Evolutionary conservation across 2,329 filamentous ascomycete genomes (phyloP).

Genomic region (Colletotrichum viniferum): DNA sequence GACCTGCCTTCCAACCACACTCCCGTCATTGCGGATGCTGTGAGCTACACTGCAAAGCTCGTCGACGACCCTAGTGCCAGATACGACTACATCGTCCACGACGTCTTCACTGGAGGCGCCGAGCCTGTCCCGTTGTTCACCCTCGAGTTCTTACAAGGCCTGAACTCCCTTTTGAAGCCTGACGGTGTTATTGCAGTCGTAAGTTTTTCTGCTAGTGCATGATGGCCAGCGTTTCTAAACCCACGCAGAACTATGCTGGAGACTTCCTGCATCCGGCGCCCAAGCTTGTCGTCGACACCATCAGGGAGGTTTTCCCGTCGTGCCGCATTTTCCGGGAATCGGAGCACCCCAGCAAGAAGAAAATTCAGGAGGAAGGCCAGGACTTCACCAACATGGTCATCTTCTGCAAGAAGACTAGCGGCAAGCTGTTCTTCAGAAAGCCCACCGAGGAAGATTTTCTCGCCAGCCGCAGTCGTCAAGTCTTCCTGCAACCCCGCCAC

Average conservation of each 20-base stretch:
- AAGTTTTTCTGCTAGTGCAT: slow-evolving; percentile 37
- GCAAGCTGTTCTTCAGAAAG: slow-evolving; percentile 67
- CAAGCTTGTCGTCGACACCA: slow-evolving; percentile 80
- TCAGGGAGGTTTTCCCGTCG: slow-evolving; percentile 80
- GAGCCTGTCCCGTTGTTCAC: slow-evolving; percentile 92
- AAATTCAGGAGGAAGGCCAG: slow-evolving; percentile 50
- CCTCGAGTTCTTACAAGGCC: slow-evolving; percentile 75
- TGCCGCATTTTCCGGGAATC: slow-evolving; percentile 91
- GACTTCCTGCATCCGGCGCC: slow-evolving; percentile 81
- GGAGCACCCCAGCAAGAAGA: slow-evolving; percentile 52
- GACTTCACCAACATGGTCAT: slow-evolving; percentile 98
- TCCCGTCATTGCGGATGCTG: slow-evolving; percentile 81
- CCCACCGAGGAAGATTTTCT: slow-evolving; percentile 71
- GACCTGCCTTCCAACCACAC: slow-evolving; percentile 77
- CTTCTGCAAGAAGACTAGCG: slow-evolving; percentile 76
- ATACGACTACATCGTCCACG: slow-evolving; percentile 95
- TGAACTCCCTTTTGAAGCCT: slow-evolving; percentile 73
- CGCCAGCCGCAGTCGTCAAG: slow-evolving; percentile 70
- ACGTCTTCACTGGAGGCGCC: slow-evolving; percentile 96
- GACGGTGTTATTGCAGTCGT: slow-evolving; percentile 89
- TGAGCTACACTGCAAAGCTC: slow-evolving; percentile 64
- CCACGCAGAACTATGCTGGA: slow-evolving; percentile 84
- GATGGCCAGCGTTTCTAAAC: slow-evolving; percentile 20
- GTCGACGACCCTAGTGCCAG: slow-evolving; percentile 46
- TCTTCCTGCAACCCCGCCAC: slow-evolving; percentile 73